These are phyloP conservation scores for Globisporangium cylindrosporum DNA, from an alignment of 352 stramenopile genomes.

Conservation along the genomic window DNA sequence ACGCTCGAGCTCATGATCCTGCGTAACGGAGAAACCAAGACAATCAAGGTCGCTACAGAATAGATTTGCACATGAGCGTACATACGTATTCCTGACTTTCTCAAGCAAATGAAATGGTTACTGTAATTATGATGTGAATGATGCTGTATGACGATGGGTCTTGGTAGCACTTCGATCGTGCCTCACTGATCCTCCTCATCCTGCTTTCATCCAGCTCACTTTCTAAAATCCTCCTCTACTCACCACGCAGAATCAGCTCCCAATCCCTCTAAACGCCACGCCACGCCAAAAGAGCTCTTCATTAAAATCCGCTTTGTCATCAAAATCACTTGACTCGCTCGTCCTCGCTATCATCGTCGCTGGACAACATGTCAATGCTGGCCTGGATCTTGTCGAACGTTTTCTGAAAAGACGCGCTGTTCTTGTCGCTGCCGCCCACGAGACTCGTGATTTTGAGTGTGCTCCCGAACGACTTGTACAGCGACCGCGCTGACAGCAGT, in stretches of 20 bases:
- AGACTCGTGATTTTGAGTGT: constrained; percentile 44
- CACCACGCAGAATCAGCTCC: not conserved
- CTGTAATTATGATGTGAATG: not conserved
- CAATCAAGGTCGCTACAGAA: constrained; percentile 45
- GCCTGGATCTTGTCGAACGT: constrained; percentile 62
- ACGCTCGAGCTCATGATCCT: constrained; percentile 44
- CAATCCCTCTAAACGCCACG: not conserved
- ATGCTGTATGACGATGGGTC: not conserved
- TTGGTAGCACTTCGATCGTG: constrained; percentile 3
- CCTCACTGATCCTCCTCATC: not conserved
- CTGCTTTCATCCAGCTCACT: not conserved
- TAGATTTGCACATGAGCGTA: constrained; percentile 11
- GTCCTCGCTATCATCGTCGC: constrained; percentile 38
- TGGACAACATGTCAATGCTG: constrained; percentile 54
- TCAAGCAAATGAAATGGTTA: not conserved
- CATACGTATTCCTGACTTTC: not conserved
- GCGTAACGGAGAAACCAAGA: constrained; percentile 33
- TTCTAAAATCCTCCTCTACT: not conserved
- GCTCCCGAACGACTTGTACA: constrained; percentile 48
- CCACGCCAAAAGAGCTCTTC: not conserved
- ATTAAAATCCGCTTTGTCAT: not conserved
- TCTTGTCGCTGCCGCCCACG: constrained; percentile 29
- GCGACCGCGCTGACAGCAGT: constrained; percentile 34
- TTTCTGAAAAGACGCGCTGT: constrained; percentile 43
- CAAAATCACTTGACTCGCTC: not conserved